A percentile compares a stretch with the other conserved stretches of the same genome.
These are phyloP conservation scores for Gossypium gossypioides DNA, from an alignment of 441 rosid species.

Conservation along the genomic window DNA sequence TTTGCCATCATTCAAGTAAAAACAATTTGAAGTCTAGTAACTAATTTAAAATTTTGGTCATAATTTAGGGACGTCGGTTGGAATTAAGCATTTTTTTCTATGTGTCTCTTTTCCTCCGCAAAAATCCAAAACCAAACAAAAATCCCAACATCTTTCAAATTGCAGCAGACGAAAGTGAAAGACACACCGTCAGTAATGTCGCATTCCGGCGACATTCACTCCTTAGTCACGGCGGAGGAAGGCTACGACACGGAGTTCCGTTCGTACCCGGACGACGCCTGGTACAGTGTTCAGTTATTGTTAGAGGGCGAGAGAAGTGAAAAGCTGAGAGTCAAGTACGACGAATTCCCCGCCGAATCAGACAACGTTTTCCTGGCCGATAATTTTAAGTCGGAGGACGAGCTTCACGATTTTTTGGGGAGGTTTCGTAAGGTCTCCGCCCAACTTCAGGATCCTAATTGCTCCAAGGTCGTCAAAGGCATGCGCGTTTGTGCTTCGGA, in stretches of 20 bases:
- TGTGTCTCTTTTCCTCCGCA: not conserved
- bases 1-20: too few species aligned
- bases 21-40: not conserved
- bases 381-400: conserved; percentile 10
- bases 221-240: not conserved
- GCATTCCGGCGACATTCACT: not conserved
- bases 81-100: not conserved
- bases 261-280: conserved; percentile 25
- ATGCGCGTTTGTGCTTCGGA: conserved; percentile 33
- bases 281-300: conserved; percentile 26
- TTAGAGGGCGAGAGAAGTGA: conserved; percentile 14
- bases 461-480: conserved; percentile 22
- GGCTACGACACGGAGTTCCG: conserved; percentile 25
- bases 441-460: conserved; percentile 30
- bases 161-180: not conserved
- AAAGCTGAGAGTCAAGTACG: conserved; percentile 23
- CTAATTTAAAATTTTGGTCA: not conserved
- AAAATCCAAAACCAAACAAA: not conserved
- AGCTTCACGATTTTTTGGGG: conserved; percentile 19
- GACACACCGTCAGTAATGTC: not conserved
- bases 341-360: conserved; percentile 14
- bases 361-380: conserved; percentile 19
- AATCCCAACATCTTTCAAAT: not conserved
- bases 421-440: conserved; percentile 30
- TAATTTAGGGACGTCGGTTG: not conserved